Conservation (phyloP, 352 stramenopile genomes). For the Pythium monospermum region DNA sequence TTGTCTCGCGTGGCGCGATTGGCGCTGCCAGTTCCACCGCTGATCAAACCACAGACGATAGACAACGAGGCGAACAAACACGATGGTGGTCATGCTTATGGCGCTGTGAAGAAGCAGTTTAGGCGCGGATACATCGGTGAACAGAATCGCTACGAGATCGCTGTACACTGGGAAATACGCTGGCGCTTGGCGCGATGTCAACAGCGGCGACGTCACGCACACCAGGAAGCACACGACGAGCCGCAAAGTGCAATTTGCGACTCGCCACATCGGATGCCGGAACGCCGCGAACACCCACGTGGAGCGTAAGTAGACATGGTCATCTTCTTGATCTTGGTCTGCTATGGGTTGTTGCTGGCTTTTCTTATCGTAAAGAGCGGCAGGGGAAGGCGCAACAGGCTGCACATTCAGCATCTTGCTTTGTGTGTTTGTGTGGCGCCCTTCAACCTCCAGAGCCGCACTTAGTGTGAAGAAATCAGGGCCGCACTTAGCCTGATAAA, state of each 20-base stretch:
- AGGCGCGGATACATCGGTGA: constrained; percentile 18
- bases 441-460: too few species aligned
- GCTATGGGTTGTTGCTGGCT: background rate
- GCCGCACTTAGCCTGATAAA: too few species aligned
- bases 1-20: constrained; percentile 26
- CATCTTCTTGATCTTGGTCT: background rate
- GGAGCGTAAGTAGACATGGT: constrained; percentile 9
- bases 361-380: background rate
- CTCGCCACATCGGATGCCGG: constrained; percentile 31
- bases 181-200: constrained; percentile 25
- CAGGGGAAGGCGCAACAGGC: background rate
- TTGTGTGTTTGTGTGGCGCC: too few species aligned
- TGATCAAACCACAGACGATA: constrained; percentile 33
- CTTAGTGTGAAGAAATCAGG: too few species aligned
- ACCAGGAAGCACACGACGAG: constrained; percentile 32
- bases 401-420: background rate
- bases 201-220: constrained; percentile 36
- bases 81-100: constrained; percentile 15
- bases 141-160: constrained; percentile 19
- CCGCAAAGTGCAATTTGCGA: constrained; percentile 32
- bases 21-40: constrained; percentile 42
- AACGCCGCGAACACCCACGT: constrained; percentile 37
- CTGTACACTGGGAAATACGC: constrained; percentile 38
- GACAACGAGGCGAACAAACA: constrained; percentile 35
- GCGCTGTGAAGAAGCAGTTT: constrained; percentile 33